phyloP scores from a whole-genome alignment of 805 yeast species.

The Isabelozyma heimii region DNA sequence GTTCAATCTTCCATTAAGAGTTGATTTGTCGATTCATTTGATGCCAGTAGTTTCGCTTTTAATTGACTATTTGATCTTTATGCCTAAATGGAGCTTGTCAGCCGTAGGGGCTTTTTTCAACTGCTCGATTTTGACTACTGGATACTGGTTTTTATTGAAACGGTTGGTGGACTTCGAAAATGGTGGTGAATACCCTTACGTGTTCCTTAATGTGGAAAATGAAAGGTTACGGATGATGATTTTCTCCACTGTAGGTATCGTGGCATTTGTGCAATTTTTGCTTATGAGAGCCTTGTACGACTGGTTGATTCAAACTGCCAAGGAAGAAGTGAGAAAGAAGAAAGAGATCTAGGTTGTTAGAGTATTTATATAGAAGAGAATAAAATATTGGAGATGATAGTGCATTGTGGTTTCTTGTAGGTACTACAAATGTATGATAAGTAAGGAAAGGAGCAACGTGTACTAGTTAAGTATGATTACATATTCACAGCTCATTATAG shows the following conservation, averaged over 20 bases:
- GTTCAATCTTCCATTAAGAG: conserved; percentile 41
- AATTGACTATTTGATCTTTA: conserved; percentile 52
- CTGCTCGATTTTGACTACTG: conserved; percentile 36
- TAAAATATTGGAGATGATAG: too few relatives aligned
- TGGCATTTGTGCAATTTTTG: conserved; percentile 30
- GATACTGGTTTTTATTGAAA: conserved; percentile 56
- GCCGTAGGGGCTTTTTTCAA: conserved; percentile 36
- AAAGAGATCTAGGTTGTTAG: conserved; percentile 1
- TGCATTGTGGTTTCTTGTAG: too few relatives aligned
- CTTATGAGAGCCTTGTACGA: conserved; percentile 25
- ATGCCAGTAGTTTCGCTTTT: conserved; percentile 54
- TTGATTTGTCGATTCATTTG: conserved; percentile 60
- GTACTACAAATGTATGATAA: too few relatives aligned
- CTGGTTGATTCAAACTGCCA: conserved; percentile 8
- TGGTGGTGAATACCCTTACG: conserved; percentile 63
- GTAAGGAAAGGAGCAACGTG: too few relatives aligned
- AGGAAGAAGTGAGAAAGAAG: conserved; percentile 6
- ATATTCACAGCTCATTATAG: too few relatives aligned
- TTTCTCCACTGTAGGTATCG: conserved; percentile 43
- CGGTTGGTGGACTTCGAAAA: conserved; percentile 42
- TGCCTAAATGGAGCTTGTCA: conserved; percentile 42
- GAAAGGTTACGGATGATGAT: conserved; percentile 44
- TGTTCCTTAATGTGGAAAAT: conserved; percentile 55
- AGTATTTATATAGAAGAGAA: too few relatives aligned
- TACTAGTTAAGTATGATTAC: too few relatives aligned